Conservation (phyloP, 495 filamentous ascomycete genomes). For the Trichoderma gamsii region DNA sequence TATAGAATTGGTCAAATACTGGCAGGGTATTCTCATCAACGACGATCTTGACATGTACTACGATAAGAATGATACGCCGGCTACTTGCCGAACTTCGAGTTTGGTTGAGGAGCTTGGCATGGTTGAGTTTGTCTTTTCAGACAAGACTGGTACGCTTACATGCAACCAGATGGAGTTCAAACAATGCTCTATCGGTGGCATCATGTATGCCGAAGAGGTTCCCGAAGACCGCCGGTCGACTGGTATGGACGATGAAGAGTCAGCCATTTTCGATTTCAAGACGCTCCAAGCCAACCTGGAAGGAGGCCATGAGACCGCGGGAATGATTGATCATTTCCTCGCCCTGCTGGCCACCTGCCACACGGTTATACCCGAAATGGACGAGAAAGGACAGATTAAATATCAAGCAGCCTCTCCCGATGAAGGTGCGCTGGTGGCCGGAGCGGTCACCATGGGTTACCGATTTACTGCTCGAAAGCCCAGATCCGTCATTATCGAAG, state of each 20-base stretch:
- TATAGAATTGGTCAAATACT: slow-evolving; percentile 96
- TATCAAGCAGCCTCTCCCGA: slow-evolving; percentile 98
- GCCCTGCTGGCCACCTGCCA: slow-evolving; percentile 86
- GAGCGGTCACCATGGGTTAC: slow-evolving; percentile 80
- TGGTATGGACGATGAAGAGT: slow-evolving; percentile 64
- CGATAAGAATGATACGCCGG: slow-evolving; percentile 88
- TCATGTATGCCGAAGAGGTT: slow-evolving; percentile 90
- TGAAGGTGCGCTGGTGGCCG: slow-evolving; percentile 92
- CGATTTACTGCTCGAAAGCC: slow-evolving; percentile 86
- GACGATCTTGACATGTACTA: slow-evolving; percentile 98
- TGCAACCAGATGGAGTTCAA: slow-evolving; percentile 99
- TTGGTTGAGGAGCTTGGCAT: slow-evolving; percentile 96
- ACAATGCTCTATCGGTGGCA: slow-evolving; percentile 84
- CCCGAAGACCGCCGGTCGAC: slow-evolving; percentile 85
- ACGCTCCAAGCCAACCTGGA: slow-evolving; percentile 62
- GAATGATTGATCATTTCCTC: slow-evolving; percentile 83
- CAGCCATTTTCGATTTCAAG: slow-evolving; percentile 85
- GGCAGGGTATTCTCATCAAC: slow-evolving; percentile 93
- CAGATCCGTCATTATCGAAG: slow-evolving; percentile 71
- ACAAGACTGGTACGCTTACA: slow-evolving; percentile 98
- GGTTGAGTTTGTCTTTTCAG: slow-evolving; percentile 97
- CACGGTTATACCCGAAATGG: slow-evolving; percentile 91
- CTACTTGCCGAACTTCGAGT: slow-evolving; percentile 91
- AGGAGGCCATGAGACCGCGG: slow-evolving; percentile 56
- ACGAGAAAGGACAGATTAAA: slow-evolving; percentile 75